Base-by-base conservation (phyloP, 169 alveolate genomes). In the Plasmodium ovale region DNA sequence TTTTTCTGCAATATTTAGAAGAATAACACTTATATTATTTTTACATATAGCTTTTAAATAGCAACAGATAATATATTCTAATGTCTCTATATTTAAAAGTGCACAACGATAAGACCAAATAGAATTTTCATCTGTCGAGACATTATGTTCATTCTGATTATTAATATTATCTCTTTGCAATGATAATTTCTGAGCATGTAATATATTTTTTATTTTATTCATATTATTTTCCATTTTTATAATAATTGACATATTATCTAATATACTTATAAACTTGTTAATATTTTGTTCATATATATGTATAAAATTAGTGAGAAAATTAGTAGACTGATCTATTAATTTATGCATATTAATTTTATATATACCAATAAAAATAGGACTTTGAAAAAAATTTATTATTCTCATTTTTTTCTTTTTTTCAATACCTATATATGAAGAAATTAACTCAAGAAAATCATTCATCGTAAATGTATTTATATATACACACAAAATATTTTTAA, bases 11-110 rank as follows among this genome's bases (percentile, higher is more conserved):
- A 35, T 19, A 6, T 16, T 53, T 39, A 84, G 31, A 6, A 84
- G 37, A 27, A 14, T 56, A 31, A 54, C n/a, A n/a, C 19, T 84
- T 39, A 84, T 69, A 68, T 68, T 14, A 19, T 56, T 69, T 49
- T 68, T 84, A 51, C 56, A 31, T 35, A 69, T 84, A 9, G 74
- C 3, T 25, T 39, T 84, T 7, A 68, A 9, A 44, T 35, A 62
- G 21, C 74, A 84, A 23, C 70, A 84, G 4, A 84, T 23, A 29
- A 84, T 68, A 44, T 84, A 84, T 44, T 84, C 91, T 23, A 84
- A n/a, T 44, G 85, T 37, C 53, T 84, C 91, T 19, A 84, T 42
- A 54, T 84, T 84, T 31, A 31, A 19, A 31, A 67, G 12, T 10
- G 23, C 23, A 37, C 23, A n/a, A 19, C 39, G 56, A 67, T 67